Evolutionary conservation across 345 rosid species (phyloP).

Genomic region (Schrenkiella parvula): DNA sequence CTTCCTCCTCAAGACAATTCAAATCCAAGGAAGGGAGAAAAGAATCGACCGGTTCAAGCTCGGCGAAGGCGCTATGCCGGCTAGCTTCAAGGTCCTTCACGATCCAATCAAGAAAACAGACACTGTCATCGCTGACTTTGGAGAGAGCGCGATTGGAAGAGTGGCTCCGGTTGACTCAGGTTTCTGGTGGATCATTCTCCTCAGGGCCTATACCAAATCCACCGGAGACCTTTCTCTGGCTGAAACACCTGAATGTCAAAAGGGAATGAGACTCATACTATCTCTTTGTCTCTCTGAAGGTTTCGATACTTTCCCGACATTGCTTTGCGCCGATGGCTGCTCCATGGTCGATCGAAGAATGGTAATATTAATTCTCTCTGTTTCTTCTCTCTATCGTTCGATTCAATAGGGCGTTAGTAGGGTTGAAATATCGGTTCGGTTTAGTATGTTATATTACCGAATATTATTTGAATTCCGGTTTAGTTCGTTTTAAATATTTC

Average conservation of each 20-base stretch:
- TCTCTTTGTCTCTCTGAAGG: slow-evolving; percentile 76
- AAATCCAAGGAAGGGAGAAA: slow-evolving; percentile 77
- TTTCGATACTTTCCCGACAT: slow-evolving; percentile 77
- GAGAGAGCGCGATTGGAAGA: slow-evolving; percentile 90
- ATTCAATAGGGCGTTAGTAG: background rate
- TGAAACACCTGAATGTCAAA: slow-evolving; percentile 74
- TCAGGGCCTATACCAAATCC: slow-evolving; percentile 76
- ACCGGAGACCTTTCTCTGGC: slow-evolving; percentile 69
- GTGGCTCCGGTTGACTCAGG: slow-evolving; percentile 94
- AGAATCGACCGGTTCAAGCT: slow-evolving; percentile 74
- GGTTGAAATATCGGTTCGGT: background rate
- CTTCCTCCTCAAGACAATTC: slow-evolving; percentile 61
- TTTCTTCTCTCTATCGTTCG: background rate
- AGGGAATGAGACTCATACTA: slow-evolving; percentile 73
- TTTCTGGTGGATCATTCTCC: slow-evolving; percentile 88
- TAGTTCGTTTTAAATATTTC: background rate
- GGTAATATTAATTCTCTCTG: slow-evolving; percentile 34
- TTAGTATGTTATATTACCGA: background rate
- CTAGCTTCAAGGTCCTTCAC: slow-evolving; percentile 80
- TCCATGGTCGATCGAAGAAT: slow-evolving; percentile 86
- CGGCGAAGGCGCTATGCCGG: slow-evolving; percentile 88
- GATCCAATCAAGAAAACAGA: slow-evolving; percentile 56
- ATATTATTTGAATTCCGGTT: background rate
- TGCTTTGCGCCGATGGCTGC: slow-evolving; percentile 85
- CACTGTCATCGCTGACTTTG: slow-evolving; percentile 64